phyloP scores from a whole-genome alignment of 441 rosid genomes.

The Brassica balearica region DNA sequence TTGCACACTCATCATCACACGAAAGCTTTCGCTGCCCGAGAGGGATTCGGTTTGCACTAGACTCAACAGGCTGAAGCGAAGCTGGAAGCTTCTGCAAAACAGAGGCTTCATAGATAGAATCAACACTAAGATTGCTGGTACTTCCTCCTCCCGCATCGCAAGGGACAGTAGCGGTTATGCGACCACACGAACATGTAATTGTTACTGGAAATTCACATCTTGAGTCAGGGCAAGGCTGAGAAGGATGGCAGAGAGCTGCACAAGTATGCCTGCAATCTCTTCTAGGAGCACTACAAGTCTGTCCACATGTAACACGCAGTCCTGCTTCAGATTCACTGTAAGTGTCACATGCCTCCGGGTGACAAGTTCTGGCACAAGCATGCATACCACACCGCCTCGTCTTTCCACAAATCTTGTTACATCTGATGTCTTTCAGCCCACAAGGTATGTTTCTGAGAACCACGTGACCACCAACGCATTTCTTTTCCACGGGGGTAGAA shows the following conservation, averaged over 20 bases:
- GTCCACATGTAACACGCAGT: constrained; percentile 80
- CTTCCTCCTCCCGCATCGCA: constrained; percentile 90
- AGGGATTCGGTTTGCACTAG: constrained; percentile 62
- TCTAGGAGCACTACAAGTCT: constrained; percentile 95
- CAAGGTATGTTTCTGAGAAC: constrained; percentile 97
- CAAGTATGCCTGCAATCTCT: constrained; percentile 96
- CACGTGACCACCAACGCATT: constrained; percentile 96
- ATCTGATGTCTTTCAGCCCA: constrained; percentile 94
- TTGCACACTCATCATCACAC: constrained; percentile 94
- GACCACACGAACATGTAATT: constrained; percentile 90
- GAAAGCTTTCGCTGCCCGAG: constrained; percentile 92
- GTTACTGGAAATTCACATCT: constrained; percentile 84
- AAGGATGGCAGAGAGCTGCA: constrained; percentile 83
- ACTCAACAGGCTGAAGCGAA: constrained; percentile 81
- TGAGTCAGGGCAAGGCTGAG: constrained; percentile 80
- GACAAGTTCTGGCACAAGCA: constrained; percentile 95
- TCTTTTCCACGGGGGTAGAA: constrained; percentile 90
- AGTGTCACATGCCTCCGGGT: constrained; percentile 78
- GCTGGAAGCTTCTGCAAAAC: constrained; percentile 74
- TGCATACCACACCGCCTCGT: constrained; percentile 95
- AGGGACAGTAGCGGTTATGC: constrained; percentile 77
- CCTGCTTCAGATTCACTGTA: constrained; percentile 51
- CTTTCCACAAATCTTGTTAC: constrained; percentile 94
- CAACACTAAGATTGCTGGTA: constrained; percentile 46
- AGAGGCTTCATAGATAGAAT: constrained; percentile 73